These are phyloP conservation scores for Psidium friedrichsthalianum DNA, from an alignment of 345 rosid genomes.

Conservation along the genomic window DNA sequence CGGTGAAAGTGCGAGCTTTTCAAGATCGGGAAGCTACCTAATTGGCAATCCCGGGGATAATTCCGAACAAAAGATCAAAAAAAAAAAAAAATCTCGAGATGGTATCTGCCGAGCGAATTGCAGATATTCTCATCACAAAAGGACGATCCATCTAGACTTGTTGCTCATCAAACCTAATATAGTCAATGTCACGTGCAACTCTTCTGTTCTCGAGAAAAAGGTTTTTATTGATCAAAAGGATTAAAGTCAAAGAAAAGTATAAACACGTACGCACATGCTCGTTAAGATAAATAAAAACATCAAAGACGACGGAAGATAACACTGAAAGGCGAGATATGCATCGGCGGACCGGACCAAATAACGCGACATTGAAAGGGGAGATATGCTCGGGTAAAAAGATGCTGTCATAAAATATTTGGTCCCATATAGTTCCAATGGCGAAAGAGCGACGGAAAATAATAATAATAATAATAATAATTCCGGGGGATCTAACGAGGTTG, in stretches of 20 bases:
- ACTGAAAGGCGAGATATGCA: neutral
- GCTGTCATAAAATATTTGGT: neutral
- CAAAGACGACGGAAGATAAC: neutral
- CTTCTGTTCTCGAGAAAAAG: neutral
- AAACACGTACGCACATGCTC: neutral
- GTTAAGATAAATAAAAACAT: neutral
- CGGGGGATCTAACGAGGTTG: neutral
- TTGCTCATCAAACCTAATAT: neutral
- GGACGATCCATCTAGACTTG: neutral
- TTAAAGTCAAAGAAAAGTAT: neutral
- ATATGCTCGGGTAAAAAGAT: neutral
- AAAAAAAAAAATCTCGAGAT: neutral
- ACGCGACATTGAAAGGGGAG: accelerated
- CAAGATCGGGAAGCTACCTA: neutral
- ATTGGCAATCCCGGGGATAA: neutral
- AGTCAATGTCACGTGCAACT: neutral
- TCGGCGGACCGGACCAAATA: neutral
- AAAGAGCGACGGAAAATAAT: neutral
- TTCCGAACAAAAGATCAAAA: no score
- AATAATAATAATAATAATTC: no score
- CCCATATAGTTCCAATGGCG: neutral
- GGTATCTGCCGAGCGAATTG: neutral
- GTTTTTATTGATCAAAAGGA: neutral
- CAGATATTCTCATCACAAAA: neutral
- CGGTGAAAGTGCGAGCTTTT: neutral